Evolutionary conservation across 805 yeast genomes (phyloP), one percentile per base, ranked within the genome.

Genomic region (Candida yuanshanica): DNA sequence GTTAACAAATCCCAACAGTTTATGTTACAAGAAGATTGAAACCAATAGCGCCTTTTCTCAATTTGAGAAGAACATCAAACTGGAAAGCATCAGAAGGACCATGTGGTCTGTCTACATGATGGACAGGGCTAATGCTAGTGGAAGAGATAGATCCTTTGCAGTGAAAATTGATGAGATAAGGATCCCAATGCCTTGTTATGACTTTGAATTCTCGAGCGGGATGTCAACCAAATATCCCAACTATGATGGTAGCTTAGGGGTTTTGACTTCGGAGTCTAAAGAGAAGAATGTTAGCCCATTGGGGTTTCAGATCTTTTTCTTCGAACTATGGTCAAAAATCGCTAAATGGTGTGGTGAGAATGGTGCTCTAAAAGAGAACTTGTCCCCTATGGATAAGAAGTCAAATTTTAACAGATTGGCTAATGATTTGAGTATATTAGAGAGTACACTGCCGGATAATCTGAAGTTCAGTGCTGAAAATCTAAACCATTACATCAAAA

Each of bases 31-130:
- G n/a, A 40, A 45, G 8, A 41, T 42, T n/a, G 36, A 39, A 14
- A 29, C 25, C 4, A 36, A 42, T 33, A 12, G n/a, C 5, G 6
- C 35, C 5, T 12, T 42, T 7, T 12, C 37, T 2, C 20, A n/a
- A 2, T 20, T 35, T 20, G 40, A 36, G 9, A 41, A 32, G 13
- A 53, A 52, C 21, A 54, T 65, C 20, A 47, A 52, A 11, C 39
- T 49, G 13, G 72, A 66, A 38, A 48, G 56, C 25, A 56, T 60
- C 46, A 37, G 69, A 37, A 47, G 71, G 38, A 64, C 71, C 7
- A 49, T 66, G 20, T 66, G 72, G 72, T 49, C 63, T 6, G 67
- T 64, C 10, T 65, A 62, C 41, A 64, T 66, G 69, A 64, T 66
- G 69, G 72, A 66, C 45, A 42, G 68, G 32, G 64, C 69, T 41